A percentile compares a stretch with the other conserved stretches of the same genome.
phyloP scores from a whole-genome alignment of 805 yeast species.

The Candida vartiovaarae region DNA sequence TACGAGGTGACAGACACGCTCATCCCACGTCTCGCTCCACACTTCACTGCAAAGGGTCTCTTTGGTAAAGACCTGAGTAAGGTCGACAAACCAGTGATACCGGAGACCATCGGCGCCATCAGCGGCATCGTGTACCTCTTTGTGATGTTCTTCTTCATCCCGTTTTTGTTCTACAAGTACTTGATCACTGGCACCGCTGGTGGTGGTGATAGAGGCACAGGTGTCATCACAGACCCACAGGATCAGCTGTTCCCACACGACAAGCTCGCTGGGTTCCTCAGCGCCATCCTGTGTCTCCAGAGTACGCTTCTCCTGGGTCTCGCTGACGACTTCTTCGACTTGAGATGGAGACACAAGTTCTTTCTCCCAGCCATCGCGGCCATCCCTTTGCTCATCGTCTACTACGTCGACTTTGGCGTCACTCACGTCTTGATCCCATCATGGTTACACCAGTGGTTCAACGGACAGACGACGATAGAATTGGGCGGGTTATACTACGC shows the following conservation, averaged over 20 bases:
- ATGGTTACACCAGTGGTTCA: slow-evolving; percentile 41
- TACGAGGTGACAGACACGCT: slow-evolving; percentile 50
- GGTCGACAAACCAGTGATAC: slow-evolving; percentile 61
- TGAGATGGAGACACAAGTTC: slow-evolving; percentile 96
- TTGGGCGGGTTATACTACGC: slow-evolving; percentile 73
- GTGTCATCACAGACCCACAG: slow-evolving; percentile 9
- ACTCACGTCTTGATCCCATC: slow-evolving; percentile 79
- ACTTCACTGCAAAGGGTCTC: slow-evolving; percentile 74
- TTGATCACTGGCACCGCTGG: slow-evolving; percentile 53
- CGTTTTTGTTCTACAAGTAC: slow-evolving; percentile 77
- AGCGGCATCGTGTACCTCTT: slow-evolving; percentile 76
- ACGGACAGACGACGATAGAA: slow-evolving; percentile 43
- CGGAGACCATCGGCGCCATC: slow-evolving; percentile 92
- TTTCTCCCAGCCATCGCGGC: slow-evolving; percentile 93
- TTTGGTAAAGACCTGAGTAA: slow-evolving; percentile 81
- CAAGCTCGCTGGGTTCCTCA: slow-evolving; percentile 76
- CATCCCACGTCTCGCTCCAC: slow-evolving; percentile 61
- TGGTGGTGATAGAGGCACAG: slow-evolving; percentile 47
- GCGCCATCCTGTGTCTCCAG: slow-evolving; percentile 78
- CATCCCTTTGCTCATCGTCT: slow-evolving; percentile 83
- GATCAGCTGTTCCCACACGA: slow-evolving; percentile 59
- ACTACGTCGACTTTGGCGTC: slow-evolving; percentile 89
- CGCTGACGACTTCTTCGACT: slow-evolving; percentile 91
- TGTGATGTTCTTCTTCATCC: slow-evolving; percentile 77
- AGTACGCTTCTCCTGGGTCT: slow-evolving; percentile 81